Evolutionary conservation across 768 basidiomycete genomes (phyloP).

Genomic region (Gautieria morchelliformis): DNA sequence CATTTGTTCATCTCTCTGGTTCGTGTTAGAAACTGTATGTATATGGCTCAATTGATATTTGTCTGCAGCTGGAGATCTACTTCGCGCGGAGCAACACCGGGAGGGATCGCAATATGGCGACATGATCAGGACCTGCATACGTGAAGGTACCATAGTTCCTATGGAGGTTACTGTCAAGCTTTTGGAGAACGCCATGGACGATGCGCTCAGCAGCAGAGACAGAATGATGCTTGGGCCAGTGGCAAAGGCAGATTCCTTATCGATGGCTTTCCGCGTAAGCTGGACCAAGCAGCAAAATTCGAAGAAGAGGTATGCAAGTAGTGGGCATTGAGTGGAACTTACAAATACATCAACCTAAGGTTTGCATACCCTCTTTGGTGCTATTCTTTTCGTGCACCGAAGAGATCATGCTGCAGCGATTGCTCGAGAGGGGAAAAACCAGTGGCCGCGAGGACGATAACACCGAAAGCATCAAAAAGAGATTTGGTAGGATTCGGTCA

Average conservation of each 20-base stretch:
- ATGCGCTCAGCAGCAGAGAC: slow-evolving; percentile 35
- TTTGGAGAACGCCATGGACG: slow-evolving; percentile 83
- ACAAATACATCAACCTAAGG: slow-evolving; percentile 30
- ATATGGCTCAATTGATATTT: neutral
- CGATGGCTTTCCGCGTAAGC: slow-evolving; percentile 96
- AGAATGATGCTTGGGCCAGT: slow-evolving; percentile 51
- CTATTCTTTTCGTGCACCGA: slow-evolving; percentile 85
- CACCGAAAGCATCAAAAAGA: slow-evolving; percentile 86
- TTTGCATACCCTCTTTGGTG: slow-evolving; percentile 71
- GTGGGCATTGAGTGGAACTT: neutral
- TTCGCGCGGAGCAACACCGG: slow-evolving; percentile 88
- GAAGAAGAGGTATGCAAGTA: slow-evolving; percentile 38
- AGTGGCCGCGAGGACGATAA: slow-evolving; percentile 97
- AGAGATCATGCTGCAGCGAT: slow-evolving; percentile 74
- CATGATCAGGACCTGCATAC: slow-evolving; percentile 81
- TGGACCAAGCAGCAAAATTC: slow-evolving; percentile 94
- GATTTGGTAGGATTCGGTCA: slow-evolving; percentile 60
- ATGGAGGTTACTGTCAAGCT: slow-evolving; percentile 96
- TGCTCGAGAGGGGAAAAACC: slow-evolving; percentile 86
- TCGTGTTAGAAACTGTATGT: slow-evolving; percentile 12
- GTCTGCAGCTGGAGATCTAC: slow-evolving; percentile 82
- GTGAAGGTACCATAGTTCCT: slow-evolving; percentile 89
- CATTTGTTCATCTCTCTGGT: slow-evolving; percentile 93
- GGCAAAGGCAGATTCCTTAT: slow-evolving; percentile 84
- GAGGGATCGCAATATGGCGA: slow-evolving; percentile 75